These are phyloP conservation scores for Murraya paniculata DNA, from an alignment of 345 rosid species.

Conservation along the genomic window DNA sequence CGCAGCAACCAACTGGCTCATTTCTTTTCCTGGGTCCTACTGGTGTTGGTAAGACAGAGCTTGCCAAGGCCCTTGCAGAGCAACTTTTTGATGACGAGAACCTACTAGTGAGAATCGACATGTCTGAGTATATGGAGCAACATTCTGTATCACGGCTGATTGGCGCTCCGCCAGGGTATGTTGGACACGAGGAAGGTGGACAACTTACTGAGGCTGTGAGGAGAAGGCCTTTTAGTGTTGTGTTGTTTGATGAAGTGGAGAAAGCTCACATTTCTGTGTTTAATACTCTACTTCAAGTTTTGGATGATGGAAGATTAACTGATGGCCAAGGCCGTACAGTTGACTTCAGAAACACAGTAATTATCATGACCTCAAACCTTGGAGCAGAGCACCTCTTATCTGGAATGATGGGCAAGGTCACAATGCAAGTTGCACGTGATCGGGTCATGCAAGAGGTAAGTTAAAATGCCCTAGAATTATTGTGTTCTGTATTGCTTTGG, in stretches of 20 bases:
- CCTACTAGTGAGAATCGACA: slow-evolving; percentile 69
- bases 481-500: not conserved
- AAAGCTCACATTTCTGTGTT: slow-evolving; percentile 89
- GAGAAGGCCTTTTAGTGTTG: slow-evolving; percentile 79
- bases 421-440: slow-evolving; percentile 83
- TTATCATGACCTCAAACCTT: slow-evolving; percentile 93
- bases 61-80: slow-evolving; percentile 91
- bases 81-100: slow-evolving; percentile 89
- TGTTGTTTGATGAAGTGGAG: slow-evolving; percentile 90
- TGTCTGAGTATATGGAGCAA: slow-evolving; percentile 91
- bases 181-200: slow-evolving; percentile 97
- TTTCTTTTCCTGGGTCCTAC: slow-evolving; percentile 89
- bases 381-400: slow-evolving; percentile 84
- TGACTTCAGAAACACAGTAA: slow-evolving; percentile 73
- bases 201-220: slow-evolving; percentile 91
- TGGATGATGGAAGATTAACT: slow-evolving; percentile 87
- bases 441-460: slow-evolving; percentile 77
- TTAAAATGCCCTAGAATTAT: not conserved
- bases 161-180: slow-evolving; percentile 95
- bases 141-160: slow-evolving; percentile 79
- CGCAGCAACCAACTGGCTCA: slow-evolving; percentile 93
- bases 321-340: slow-evolving; percentile 96
- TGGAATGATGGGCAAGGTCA: slow-evolving; percentile 61
- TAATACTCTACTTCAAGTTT: slow-evolving; percentile 87
- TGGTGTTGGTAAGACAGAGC: slow-evolving; percentile 96